Base-by-base conservation (phyloP, 768 basidiomycete species). In the Lenzites betulinus region DNA sequence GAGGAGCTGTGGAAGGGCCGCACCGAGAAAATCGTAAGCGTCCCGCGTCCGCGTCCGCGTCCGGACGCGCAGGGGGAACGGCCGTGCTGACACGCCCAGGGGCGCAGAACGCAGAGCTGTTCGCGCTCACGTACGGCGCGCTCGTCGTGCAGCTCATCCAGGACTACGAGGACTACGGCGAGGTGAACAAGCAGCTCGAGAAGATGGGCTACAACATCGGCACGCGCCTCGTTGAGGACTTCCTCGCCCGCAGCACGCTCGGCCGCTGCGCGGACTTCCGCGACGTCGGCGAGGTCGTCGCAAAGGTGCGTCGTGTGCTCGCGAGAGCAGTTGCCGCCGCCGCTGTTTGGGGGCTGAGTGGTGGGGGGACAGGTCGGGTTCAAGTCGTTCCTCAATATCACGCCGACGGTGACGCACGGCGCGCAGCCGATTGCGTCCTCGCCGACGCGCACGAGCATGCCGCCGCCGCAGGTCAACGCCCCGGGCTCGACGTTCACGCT, bases 141-240 rank as follows among this genome's bases (percentile, higher is more conserved):
- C 85, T 98, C 51, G 97, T 99, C 49, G 94, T 98, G 35, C 97
- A 99, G 77, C 84, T 99, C 62, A 95, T 98, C 63, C 97, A 98
- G 71, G 97, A 99, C 75, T 98, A 98, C 70, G 97, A 99, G 70
- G 95, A 99, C 78, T 98, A 97, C 71, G 83, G 82, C 15, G 93
- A 96, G 72, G 92, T 93, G 63, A 93, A 93, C 75, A 95, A 93
- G 73, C 95, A 99, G 73, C 87, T 99, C 2, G 96, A 99, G 69
- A 96, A 95, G 78, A 98, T 98, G 96, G 97, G 97, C 3, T 98
- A 97, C 75, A 97, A 95, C 71, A 98, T 99, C 60, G 97, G 97
- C 26, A 96, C 89, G 23, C 82, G 97, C 39, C 77, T 99, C 54
- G 97, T 99, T 58, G 97, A 99, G 71, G 97, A 99, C 71, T 97